Base-by-base conservation (phyloP, 352 stramenopile species). In the Nothophytophthora sp. region DNA sequence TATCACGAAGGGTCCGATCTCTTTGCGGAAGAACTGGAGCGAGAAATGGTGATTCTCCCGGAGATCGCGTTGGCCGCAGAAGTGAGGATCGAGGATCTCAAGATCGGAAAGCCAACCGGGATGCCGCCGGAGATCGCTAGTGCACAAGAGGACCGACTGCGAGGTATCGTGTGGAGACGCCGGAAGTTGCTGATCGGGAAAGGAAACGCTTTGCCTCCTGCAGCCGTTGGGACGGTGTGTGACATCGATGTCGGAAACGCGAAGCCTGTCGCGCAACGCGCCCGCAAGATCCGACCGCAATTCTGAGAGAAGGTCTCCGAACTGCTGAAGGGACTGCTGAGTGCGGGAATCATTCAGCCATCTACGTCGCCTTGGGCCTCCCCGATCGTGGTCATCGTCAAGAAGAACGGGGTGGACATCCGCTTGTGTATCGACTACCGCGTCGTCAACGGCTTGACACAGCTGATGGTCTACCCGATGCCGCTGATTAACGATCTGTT, bases 401-500 rank as follows among this genome's bases (percentile, higher is more conserved):
- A 63, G 44, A 60, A 60, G 24, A 66, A 66, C 38, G 20, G 34
- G 1, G 33, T 54, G 6, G 57, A 66, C 36, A 60, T 60, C 15
- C 22, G 43, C 3, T 25, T 60, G 11, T 60, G 57, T 32, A 66
- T 66, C 22, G 57, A 67, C 27, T 62, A 61, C 28, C 25, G 35
- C 0, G 16, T 46, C 4, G 41, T 55, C 1, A 61, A 59, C 23
- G 5, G 5, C 0, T 12, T 68, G 9, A 68, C 52, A 0, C n/a
- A 24, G 10, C 25, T 63, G 22, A 59, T 68, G 36, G 25, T 67
- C 5, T 60, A 66, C 24, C 36, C 50, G 16, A 60, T 65, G 59
- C 51, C 51, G 12, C 15, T 59, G 15, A 37, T 58, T 0, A 51
- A 42, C 19, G 53, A 70, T 16, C 34, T 59, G 12, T 23, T 70